Conservation (phyloP, 2,329 filamentous ascomycete species). For the Diplodia scrobiculata region DNA sequence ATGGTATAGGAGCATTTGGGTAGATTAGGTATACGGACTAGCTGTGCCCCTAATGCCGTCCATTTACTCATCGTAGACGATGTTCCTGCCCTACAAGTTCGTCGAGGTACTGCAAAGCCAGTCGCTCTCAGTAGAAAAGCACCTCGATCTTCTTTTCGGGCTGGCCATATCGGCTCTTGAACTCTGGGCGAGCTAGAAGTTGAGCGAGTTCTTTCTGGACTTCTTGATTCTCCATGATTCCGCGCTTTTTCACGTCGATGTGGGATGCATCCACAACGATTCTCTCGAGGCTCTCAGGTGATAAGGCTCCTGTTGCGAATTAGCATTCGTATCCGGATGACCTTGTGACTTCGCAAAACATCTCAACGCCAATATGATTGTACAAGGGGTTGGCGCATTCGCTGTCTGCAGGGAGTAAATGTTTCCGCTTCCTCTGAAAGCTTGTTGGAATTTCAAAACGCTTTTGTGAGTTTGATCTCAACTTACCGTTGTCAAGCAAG, state of each 20-base stretch:
- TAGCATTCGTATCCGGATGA: constrained; percentile 31
- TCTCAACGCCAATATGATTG: neutral
- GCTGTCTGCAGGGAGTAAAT: neutral
- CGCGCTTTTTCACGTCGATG: constrained; percentile 91
- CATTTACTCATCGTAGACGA: neutral
- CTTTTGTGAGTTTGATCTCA: neutral
- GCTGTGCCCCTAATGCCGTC: neutral
- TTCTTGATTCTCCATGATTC: constrained; percentile 93
- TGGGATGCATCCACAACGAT: constrained; percentile 89
- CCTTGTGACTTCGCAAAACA: neutral
- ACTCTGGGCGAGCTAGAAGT: constrained; percentile 69
- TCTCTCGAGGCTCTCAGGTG: constrained; percentile 69
- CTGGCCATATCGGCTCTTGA: constrained; percentile 68
- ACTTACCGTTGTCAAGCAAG: constrained; percentile 74
- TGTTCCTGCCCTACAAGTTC: neutral
- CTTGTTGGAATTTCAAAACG: neutral
- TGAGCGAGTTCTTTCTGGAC: constrained; percentile 77
- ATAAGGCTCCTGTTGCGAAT: constrained; percentile 62
- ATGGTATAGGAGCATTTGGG: neutral
- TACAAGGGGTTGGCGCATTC: neutral
- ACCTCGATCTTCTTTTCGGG: constrained; percentile 28
- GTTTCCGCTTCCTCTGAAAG: neutral
- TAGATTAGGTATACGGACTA: neutral
- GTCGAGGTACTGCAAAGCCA: neutral
- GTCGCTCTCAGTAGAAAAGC: constrained; percentile 29